phyloP scores from a whole-genome alignment of 192 early-diverging fungal species.

The Dispira simplex region DNA sequence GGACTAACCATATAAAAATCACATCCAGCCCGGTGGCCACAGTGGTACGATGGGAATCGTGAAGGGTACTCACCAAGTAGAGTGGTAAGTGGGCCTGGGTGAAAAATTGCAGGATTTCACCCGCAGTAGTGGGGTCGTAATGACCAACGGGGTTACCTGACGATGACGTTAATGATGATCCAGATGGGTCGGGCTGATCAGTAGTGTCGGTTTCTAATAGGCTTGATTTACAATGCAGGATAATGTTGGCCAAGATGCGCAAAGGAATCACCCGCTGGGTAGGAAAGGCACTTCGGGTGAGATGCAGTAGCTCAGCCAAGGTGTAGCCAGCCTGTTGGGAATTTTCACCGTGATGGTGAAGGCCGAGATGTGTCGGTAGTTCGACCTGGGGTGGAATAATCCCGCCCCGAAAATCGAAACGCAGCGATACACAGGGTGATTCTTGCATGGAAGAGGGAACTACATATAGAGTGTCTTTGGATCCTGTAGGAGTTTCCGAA shows the following conservation, averaged over 20 bases:
- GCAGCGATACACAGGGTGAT: constrained; percentile 27
- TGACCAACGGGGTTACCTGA: not conserved
- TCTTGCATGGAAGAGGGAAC: constrained; percentile 13
- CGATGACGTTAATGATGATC: no score
- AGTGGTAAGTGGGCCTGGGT: not conserved
- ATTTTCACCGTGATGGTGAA: constrained; percentile 84
- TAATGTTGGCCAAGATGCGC: constrained; percentile 37
- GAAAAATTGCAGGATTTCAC: not conserved
- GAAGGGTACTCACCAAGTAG: not conserved
- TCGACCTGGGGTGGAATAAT: constrained; percentile 38
- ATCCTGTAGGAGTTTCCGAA: constrained; percentile 17
- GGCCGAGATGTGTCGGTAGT: constrained; percentile 41
- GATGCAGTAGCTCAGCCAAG: constrained; percentile 59
- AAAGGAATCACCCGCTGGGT: constrained; percentile 59
- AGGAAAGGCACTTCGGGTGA: constrained; percentile 66
- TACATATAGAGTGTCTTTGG: constrained; percentile 18
- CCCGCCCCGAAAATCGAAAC: constrained; percentile 71
- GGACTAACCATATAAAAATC: not conserved
- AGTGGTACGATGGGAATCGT: not conserved
- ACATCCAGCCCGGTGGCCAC: not conserved
- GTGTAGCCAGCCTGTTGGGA: constrained; percentile 80
- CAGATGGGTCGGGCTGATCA: not conserved
- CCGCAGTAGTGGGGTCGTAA: not conserved
- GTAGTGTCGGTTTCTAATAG: not conserved
- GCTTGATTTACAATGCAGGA: constrained; percentile 11